Conservation (phyloP, 1,284 basidiomycete genomes). For the Vanrija pseudolonga region DNA sequence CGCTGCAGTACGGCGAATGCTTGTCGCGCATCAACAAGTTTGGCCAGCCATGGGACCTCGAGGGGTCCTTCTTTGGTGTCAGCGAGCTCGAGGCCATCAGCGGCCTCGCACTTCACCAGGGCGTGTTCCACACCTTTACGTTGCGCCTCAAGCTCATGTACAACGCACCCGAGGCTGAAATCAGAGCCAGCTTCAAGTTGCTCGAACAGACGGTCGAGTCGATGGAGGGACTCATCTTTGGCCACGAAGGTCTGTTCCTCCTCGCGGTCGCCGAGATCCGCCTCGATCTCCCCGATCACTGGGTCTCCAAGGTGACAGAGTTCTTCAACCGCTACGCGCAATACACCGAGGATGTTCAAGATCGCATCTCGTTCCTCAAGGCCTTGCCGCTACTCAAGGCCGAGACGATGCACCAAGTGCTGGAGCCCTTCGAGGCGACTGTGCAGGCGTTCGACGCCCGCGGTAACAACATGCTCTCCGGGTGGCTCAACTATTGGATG, state of each 20-base stretch:
- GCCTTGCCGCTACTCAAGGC: background rate
- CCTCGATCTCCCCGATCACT: background rate
- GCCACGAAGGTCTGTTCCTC: constrained; percentile 25
- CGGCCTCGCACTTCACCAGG: constrained; percentile 15
- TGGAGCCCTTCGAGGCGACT: constrained; percentile 12
- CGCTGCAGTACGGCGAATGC: constrained; percentile 25
- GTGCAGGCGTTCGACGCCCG: constrained; percentile 8
- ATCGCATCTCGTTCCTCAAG: constrained; percentile 7
- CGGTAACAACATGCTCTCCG: constrained; percentile 7
- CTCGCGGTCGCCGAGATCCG: constrained; percentile 16
- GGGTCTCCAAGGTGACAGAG: background rate
- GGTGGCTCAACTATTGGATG: constrained; percentile 21
- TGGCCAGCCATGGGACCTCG: constrained; percentile 19
- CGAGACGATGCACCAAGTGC: background rate
- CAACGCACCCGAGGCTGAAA: constrained; percentile 22
- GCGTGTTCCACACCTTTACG: constrained; percentile 12
- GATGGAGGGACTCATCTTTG: constrained; percentile 12
- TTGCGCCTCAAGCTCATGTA: constrained; percentile 29
- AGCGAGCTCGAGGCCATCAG: constrained; percentile 12
- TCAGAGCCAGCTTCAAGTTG: constrained; percentile 1
- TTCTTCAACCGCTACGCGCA: constrained; percentile 4
- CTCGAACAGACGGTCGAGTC: background rate
- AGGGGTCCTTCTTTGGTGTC: constrained; percentile 18
- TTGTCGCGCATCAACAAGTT: constrained; percentile 1
- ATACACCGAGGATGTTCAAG: constrained; percentile 9